Conservation (phyloP, 2,329 filamentous ascomycete genomes). For the Fonsecaea erecta region DNA sequence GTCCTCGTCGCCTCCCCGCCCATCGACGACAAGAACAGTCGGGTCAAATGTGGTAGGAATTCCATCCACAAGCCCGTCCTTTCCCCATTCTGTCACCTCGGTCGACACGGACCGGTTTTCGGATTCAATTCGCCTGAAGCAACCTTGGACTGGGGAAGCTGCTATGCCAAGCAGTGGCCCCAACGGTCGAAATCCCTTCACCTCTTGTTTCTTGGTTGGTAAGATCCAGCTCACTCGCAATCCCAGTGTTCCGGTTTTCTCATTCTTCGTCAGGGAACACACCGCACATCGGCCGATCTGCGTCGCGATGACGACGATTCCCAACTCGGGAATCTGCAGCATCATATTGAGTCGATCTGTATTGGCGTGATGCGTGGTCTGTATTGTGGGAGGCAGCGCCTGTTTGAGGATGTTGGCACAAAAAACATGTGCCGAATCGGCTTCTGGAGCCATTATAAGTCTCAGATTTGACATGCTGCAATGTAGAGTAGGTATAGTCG, state of each 20-base stretch:
- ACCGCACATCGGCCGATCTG: slow-evolving; percentile 63
- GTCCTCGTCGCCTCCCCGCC: neutral
- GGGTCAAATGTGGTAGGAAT: slow-evolving; percentile 35
- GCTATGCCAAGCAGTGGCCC: slow-evolving; percentile 59
- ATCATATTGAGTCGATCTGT: slow-evolving; percentile 60
- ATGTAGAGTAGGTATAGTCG: slow-evolving; percentile 35
- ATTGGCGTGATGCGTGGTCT: slow-evolving; percentile 20
- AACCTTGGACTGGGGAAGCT: slow-evolving; percentile 61
- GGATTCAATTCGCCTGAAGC: slow-evolving; percentile 7
- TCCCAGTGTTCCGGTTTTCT: slow-evolving; percentile 44
- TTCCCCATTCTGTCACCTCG: slow-evolving; percentile 32
- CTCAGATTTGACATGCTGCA: slow-evolving; percentile 34
- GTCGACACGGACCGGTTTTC: slow-evolving; percentile 30
- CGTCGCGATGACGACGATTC: slow-evolving; percentile 61
- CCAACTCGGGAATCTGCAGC: slow-evolving; percentile 62
- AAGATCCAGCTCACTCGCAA: slow-evolving; percentile 63
- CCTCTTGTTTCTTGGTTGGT: slow-evolving; percentile 58
- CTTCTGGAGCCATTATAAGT: slow-evolving; percentile 33
- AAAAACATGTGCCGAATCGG: slow-evolving; percentile 34
- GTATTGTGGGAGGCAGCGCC: slow-evolving; percentile 27
- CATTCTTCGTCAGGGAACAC: slow-evolving; percentile 55
- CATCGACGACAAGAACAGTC: slow-evolving; percentile 23
- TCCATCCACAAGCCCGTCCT: slow-evolving; percentile 30
- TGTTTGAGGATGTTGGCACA: slow-evolving; percentile 37
- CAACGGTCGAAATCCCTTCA: slow-evolving; percentile 48